Conservation (phyloP, 306 rosid genomes). For the Luffa acutangula region DNA sequence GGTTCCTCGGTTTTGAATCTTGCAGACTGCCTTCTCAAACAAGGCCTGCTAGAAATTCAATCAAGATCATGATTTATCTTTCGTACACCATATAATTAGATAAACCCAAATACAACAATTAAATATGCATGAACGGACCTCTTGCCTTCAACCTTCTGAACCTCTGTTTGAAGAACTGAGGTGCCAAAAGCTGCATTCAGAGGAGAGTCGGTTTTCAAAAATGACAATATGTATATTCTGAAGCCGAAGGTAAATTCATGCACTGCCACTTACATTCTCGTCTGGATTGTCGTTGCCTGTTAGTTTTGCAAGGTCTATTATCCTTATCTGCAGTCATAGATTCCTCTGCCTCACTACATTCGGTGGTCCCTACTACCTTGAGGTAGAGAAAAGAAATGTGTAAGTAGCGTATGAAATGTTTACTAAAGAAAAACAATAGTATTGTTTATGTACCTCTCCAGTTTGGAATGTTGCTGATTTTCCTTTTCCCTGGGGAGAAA, state of each 20-base stretch:
- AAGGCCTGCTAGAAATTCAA: slow-evolving; percentile 27
- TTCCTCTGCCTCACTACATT: slow-evolving; percentile 24
- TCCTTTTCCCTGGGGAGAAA: slow-evolving; percentile 21
- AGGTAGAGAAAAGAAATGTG: slow-evolving; percentile 10
- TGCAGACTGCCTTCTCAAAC: slow-evolving; percentile 40
- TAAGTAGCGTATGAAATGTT: neutral
- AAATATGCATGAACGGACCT: slow-evolving; percentile 34
- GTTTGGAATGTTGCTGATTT: slow-evolving; percentile 18
- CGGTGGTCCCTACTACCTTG: slow-evolving; percentile 26
- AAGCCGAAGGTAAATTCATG: neutral
- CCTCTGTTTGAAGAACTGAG: slow-evolving; percentile 23
- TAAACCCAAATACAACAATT: slow-evolving; percentile 14
- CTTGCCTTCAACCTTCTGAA: slow-evolving; percentile 22
- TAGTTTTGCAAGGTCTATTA: slow-evolving; percentile 15
- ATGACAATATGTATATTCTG: neutral
- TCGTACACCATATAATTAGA: slow-evolving; percentile 11
- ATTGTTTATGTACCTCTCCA: slow-evolving; percentile 27
- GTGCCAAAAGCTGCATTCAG: slow-evolving; percentile 44
- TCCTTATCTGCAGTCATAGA: slow-evolving; percentile 19
- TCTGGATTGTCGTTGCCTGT: slow-evolving; percentile 35
- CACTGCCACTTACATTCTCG: slow-evolving; percentile 33
- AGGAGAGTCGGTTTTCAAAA: neutral
- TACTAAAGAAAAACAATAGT: slow-evolving; percentile 5
- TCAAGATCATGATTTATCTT: slow-evolving; percentile 7
- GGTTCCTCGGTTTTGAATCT: slow-evolving; percentile 27